These are phyloP conservation scores for Naganishia kalamii DNA, from an alignment of 768 basidiomycete genomes.

Conservation along the genomic window DNA sequence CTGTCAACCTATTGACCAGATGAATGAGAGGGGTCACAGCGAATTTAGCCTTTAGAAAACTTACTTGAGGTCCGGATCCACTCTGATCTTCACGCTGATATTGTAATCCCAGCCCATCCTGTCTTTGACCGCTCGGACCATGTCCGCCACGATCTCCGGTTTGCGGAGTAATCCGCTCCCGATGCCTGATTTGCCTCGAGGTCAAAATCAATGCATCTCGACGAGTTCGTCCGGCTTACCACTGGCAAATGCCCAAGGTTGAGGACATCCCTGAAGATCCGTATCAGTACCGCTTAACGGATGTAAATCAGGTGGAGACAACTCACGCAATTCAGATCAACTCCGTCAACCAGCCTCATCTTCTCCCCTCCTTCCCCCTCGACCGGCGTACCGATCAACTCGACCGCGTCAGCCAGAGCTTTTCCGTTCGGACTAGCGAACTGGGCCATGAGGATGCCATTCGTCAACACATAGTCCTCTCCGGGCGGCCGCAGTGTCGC, in stretches of 20 bases:
- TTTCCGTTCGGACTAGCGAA: conserved; percentile 50
- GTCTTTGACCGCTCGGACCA: conserved; percentile 49
- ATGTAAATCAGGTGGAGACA: background rate
- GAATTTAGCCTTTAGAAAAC: conserved; percentile 33
- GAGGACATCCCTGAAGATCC: conserved; percentile 47
- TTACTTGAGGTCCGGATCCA: conserved; percentile 48
- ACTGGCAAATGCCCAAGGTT: conserved; percentile 49
- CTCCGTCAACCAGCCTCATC: conserved; percentile 48
- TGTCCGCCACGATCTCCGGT: conserved; percentile 50
- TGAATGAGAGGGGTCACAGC: no score
- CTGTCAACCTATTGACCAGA: conserved; percentile 35
- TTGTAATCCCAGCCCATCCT: conserved; percentile 49
- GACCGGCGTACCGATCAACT: conserved; percentile 45
- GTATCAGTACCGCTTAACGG: background rate
- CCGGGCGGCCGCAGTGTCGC: conserved; percentile 28
- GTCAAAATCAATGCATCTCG: background rate
- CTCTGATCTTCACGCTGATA: conserved; percentile 52
- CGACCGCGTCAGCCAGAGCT: conserved; percentile 50
- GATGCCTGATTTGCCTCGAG: conserved; percentile 40
- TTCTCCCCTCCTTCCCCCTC: background rate
- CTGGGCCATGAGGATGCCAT: conserved; percentile 50
- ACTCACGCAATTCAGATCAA: conserved; percentile 52
- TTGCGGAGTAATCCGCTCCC: conserved; percentile 51
- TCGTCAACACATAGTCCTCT: conserved; percentile 35
- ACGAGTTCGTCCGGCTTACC: background rate